Percentiles rank a stretch among this genome's conserved stretches.
These are phyloP conservation scores for Monilinia laxa DNA, from an alignment of 2,329 filamentous ascomycete species.

Conservation along the genomic window DNA sequence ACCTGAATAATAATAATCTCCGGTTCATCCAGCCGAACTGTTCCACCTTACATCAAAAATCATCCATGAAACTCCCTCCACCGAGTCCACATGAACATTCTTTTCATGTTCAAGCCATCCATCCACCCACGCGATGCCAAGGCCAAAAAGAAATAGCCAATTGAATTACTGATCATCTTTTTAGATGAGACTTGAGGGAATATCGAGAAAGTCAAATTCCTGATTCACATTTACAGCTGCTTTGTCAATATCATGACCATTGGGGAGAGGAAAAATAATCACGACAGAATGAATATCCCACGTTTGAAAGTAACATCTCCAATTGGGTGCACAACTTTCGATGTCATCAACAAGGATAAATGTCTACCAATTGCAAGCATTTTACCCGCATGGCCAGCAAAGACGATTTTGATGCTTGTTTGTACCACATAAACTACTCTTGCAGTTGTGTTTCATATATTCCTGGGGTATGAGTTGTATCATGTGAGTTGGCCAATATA, in stretches of 20 bases:
- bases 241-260: background rate
- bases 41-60: too few species aligned
- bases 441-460: conserved; percentile 9
- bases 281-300: background rate
- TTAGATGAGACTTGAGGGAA: background rate
- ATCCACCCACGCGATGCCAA: conserved; percentile 13
- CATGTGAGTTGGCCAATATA: conserved; percentile 13
- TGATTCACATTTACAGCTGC: background rate
- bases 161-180: background rate
- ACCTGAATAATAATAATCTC: conserved; percentile 19
- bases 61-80: background rate
- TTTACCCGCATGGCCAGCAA: too few species aligned
- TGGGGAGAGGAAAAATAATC: background rate
- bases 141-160: background rate
- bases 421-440: background rate
- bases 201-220: background rate
- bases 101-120: background rate
- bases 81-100: background rate
- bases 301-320: background rate
- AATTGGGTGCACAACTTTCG: background rate
- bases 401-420: conserved; percentile 9
- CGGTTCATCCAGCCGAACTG: background rate
- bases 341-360: too few species aligned
- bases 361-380: too few species aligned
- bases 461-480: background rate